phyloP scores from a whole-genome alignment of 2,329 filamentous ascomycete species.

The Penicillium crustosum region DNA sequence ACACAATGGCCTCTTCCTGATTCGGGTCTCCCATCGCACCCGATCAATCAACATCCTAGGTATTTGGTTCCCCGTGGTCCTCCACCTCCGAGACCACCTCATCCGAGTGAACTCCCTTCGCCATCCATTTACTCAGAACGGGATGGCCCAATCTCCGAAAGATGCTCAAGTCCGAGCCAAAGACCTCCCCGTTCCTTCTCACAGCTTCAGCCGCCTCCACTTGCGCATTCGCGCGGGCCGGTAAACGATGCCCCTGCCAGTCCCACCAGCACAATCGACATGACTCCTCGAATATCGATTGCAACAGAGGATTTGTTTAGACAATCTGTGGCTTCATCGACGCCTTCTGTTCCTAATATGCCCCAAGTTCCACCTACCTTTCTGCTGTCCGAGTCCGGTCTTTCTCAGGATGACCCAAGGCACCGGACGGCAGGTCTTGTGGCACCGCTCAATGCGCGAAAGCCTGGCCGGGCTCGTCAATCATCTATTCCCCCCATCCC shows the following conservation, averaged over 20 bases:
- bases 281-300: slow-evolving; percentile 29
- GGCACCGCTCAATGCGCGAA: slow-evolving; percentile 32
- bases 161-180: slow-evolving; percentile 24
- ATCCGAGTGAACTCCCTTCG: slow-evolving; percentile 40
- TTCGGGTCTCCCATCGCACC: slow-evolving; percentile 24
- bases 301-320: slow-evolving; percentile 32
- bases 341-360: slow-evolving; percentile 34
- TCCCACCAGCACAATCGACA: slow-evolving; percentile 24
- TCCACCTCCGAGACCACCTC: slow-evolving; percentile 44
- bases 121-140: slow-evolving; percentile 39
- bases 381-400: slow-evolving; percentile 22
- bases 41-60: slow-evolving; percentile 28
- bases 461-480: slow-evolving; percentile 56
- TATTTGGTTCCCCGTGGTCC: slow-evolving; percentile 34
- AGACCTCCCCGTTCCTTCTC: slow-evolving; percentile 31
- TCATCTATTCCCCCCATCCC: slow-evolving; percentile 74
- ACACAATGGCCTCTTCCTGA: slow-evolving; percentile 50
- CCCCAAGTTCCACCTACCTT: slow-evolving; percentile 23
- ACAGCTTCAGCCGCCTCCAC: slow-evolving; percentile 25
- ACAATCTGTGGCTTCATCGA: slow-evolving; percentile 30
- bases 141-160: slow-evolving; percentile 27
- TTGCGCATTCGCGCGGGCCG: slow-evolving; percentile 17
- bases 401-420: slow-evolving; percentile 24
- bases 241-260: slow-evolving; percentile 20
- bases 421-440: slow-evolving; percentile 32